Percentiles rank a stretch among this genome's conserved stretches.
phyloP scores from a whole-genome alignment of 768 basidiomycete genomes.

The Brasilioporus rufonigricans region DNA sequence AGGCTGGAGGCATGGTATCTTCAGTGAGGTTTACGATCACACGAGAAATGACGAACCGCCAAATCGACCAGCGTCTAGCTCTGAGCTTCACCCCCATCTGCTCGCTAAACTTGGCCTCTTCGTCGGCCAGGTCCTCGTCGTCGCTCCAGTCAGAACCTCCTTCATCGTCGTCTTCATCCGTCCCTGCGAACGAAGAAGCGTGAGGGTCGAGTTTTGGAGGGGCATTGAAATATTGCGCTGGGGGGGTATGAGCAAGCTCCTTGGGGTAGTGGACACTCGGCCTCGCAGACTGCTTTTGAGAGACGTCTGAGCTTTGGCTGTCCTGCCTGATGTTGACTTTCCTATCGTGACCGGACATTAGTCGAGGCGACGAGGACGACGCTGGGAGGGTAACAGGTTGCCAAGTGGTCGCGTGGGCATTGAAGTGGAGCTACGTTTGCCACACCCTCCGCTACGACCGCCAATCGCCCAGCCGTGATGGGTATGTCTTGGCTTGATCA shows the following conservation, averaged over 20 bases:
- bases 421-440: conserved; percentile 10
- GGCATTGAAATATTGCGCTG: conserved; percentile 22
- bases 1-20: conserved; percentile 38
- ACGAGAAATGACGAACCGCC: conserved; percentile 42
- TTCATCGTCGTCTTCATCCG: conserved; percentile 60
- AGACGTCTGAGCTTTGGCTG: conserved; percentile 13
- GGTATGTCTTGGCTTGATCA: neutral
- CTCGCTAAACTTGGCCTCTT: conserved; percentile 64
- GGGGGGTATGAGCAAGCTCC: conserved; percentile 31
- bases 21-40: neutral
- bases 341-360: conserved; percentile 19
- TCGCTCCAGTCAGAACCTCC: conserved; percentile 73
- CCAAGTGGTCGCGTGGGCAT: conserved; percentile 11
- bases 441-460: too few relatives aligned
- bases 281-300: conserved; percentile 21
- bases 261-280: conserved; percentile 56
- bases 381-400: too few relatives aligned
- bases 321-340: conserved; percentile 2
- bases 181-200: conserved; percentile 45
- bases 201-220: conserved; percentile 36
- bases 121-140: conserved; percentile 72
- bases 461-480: neutral
- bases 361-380: conserved; percentile 15
- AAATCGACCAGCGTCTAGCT: conserved; percentile 47
- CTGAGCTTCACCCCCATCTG: conserved; percentile 52